Percentiles rank a stretch among this genome's conserved stretches.
Evolutionary conservation across 495 filamentous ascomycete species (phyloP).

Genomic region (Monascus purpureus): DNA sequence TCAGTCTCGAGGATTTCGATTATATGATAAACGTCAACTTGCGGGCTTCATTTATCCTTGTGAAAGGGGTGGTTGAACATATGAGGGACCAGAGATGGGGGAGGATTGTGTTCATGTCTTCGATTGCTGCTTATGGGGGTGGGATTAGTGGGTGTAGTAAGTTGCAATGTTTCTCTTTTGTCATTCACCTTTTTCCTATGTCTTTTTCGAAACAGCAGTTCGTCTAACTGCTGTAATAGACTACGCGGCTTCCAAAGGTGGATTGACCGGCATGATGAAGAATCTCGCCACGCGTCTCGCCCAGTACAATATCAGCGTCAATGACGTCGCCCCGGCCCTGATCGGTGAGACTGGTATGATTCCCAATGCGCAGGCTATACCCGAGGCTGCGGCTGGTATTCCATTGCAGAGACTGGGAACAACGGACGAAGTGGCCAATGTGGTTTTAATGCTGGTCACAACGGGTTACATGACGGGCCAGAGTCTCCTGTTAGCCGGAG

Average conservation of each 20-base stretch:
- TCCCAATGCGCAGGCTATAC: slow-evolving; percentile 39
- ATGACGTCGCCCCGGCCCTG: slow-evolving; percentile 64
- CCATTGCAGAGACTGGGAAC: slow-evolving; percentile 48
- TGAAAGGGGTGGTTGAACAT: slow-evolving; percentile 47
- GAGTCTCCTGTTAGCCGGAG: slow-evolving; percentile 43
- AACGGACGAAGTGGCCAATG: slow-evolving; percentile 55
- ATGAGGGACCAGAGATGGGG: slow-evolving; percentile 54
- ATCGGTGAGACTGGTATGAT: slow-evolving; percentile 57
- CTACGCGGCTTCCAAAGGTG: slow-evolving; percentile 52
- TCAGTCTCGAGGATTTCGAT: slow-evolving; percentile 50
- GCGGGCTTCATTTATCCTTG: slow-evolving; percentile 48
- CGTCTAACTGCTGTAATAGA: too few species aligned
- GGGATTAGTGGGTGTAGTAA: slow-evolving; percentile 57
- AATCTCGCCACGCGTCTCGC: slow-evolving; percentile 50
- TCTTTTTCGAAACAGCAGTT: too few species aligned
- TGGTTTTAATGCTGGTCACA: slow-evolving; percentile 50
- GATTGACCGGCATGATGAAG: slow-evolving; percentile 52
- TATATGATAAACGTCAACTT: slow-evolving; percentile 52
- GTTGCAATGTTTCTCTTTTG: too few species aligned
- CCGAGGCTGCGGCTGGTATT: slow-evolving; percentile 40
- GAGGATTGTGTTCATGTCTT: slow-evolving; percentile 53
- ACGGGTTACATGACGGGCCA: slow-evolving; percentile 60
- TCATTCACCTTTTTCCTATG: too few species aligned
- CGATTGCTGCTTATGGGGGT: slow-evolving; percentile 50
- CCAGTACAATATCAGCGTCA: slow-evolving; percentile 53